Conservation (phyloP, 2,329 filamentous ascomycete species). For the Phaeophleospora eucalypticola region DNA sequence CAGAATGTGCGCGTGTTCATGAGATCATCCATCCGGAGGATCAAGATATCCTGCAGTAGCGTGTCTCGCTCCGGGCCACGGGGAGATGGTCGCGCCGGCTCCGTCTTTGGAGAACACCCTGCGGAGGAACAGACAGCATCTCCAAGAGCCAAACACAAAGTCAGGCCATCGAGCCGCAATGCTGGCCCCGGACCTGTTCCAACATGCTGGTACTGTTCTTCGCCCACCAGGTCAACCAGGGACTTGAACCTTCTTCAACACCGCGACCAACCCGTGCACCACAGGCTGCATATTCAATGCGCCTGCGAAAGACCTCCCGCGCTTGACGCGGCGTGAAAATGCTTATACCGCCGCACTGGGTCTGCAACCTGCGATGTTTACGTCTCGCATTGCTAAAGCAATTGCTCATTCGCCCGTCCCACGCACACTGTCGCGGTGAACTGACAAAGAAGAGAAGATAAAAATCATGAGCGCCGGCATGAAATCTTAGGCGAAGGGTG, state of each 20-base stretch:
- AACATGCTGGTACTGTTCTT: not conserved
- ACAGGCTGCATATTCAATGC: not conserved
- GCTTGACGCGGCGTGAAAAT: not conserved
- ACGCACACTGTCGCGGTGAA: too few species aligned
- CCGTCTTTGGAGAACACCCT: too few species aligned
- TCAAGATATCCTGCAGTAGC: slow-evolving; percentile 1
- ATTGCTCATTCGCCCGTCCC: not conserved
- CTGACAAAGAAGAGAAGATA: not conserved
- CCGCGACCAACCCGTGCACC: not conserved
- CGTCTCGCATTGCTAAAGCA: not conserved
- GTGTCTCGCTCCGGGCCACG: not conserved
- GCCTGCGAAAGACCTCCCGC: not conserved
- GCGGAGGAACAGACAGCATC: not conserved
- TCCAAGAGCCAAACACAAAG: too few species aligned
- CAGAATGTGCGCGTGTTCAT: not conserved
- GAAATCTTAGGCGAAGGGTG: not conserved
- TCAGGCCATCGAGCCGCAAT: not conserved
- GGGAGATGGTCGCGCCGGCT: not conserved
- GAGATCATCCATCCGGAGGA: not conserved
- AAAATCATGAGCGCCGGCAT: not conserved
- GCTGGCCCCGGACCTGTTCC: not conserved
- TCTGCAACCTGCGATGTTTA: not conserved
- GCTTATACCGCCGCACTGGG: not conserved
- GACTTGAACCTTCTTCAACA: not conserved
- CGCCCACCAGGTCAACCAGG: not conserved